A percentile compares a stretch with the other conserved stretches of the same genome.
These are phyloP conservation scores for Ophiostoma perfectum DNA, from an alignment of 2,329 filamentous ascomycete species.

Conservation along the genomic window DNA sequence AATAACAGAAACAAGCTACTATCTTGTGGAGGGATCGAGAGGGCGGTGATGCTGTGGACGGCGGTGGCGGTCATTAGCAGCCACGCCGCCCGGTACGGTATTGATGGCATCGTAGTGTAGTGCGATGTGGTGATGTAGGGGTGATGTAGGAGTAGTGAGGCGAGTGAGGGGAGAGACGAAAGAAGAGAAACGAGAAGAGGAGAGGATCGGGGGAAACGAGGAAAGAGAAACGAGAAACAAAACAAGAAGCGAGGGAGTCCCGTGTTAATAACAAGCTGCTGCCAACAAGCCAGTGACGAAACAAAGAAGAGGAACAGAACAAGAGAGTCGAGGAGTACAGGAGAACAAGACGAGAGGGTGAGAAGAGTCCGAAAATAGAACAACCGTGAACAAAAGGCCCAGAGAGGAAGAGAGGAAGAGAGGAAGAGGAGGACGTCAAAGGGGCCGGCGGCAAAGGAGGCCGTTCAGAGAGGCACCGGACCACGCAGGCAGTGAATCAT, in stretches of 20 bases:
- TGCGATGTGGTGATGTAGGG: not conserved
- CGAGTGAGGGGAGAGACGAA: not conserved
- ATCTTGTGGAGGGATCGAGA: slow-evolving; percentile 31
- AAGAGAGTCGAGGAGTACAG: not conserved
- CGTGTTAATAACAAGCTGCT: not conserved
- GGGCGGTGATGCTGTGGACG: slow-evolving; percentile 31
- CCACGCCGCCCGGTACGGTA: slow-evolving; percentile 32
- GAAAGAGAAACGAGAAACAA: not conserved
- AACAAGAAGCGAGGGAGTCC: not conserved
- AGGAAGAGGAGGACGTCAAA: not conserved
- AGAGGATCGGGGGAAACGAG: not conserved
- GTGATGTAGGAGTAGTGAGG: not conserved
- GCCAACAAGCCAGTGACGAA: not conserved
- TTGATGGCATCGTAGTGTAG: not conserved
- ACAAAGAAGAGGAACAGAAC: not conserved
- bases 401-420: not conserved
- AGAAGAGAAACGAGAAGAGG: not conserved
- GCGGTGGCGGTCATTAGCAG: slow-evolving; percentile 35
- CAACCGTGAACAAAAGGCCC: not conserved
- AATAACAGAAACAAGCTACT: slow-evolving; percentile 5
- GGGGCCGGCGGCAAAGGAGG: slow-evolving; percentile 10
- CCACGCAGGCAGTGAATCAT: slow-evolving; percentile 14
- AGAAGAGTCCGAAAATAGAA: not conserved
- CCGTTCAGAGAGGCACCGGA: not conserved
- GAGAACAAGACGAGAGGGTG: not conserved